Percentiles rank a stretch among this genome's conserved stretches.
These are phyloP conservation scores for Aspergillus sp. DNA, from an alignment of 2,329 filamentous ascomycete species.

Conservation along the genomic window DNA sequence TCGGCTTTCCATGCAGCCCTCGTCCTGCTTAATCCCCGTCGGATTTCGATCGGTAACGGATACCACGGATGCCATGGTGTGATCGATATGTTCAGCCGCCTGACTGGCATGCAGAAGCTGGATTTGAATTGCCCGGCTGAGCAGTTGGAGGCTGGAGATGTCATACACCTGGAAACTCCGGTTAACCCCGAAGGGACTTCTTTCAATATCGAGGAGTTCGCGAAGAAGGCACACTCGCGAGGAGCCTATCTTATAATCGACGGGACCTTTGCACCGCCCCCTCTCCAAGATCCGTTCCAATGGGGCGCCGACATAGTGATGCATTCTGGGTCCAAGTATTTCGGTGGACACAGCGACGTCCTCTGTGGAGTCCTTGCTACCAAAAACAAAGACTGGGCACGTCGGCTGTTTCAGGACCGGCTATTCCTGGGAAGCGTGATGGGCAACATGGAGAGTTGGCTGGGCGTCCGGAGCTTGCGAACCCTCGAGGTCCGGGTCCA, in stretches of 20 bases:
- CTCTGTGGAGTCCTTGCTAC: conserved; percentile 81
- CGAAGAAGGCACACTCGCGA: conserved; percentile 66
- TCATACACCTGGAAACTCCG: conserved; percentile 90
- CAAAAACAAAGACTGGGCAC: conserved; percentile 59
- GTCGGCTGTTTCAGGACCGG: conserved; percentile 65
- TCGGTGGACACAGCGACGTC: conserved; percentile 93
- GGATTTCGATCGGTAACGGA: conserved; percentile 77
- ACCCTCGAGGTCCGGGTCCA: conserved; percentile 81
- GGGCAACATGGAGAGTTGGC: conserved; percentile 88
- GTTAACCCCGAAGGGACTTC: conserved; percentile 88
- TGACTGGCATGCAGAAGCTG: conserved; percentile 73
- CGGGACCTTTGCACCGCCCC: conserved; percentile 88
- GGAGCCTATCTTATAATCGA: conserved; percentile 83
- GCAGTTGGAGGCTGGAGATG: conserved; percentile 71
- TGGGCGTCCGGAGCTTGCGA: conserved; percentile 80
- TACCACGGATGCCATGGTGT: conserved; percentile 96
- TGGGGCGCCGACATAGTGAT: conserved; percentile 83
- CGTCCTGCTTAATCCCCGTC: conserved; percentile 77
- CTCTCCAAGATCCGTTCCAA: conserved; percentile 79
- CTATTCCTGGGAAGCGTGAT: conserved; percentile 79
- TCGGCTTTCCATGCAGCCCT: conserved; percentile 86
- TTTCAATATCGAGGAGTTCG: conserved; percentile 69
- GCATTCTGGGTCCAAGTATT: conserved; percentile 94
- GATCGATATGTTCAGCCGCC: conserved; percentile 68
- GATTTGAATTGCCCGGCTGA: conserved; percentile 67